Conservation (phyloP, 495 filamentous ascomycete genomes). For the Aspergillus coremiiformis region DNA sequence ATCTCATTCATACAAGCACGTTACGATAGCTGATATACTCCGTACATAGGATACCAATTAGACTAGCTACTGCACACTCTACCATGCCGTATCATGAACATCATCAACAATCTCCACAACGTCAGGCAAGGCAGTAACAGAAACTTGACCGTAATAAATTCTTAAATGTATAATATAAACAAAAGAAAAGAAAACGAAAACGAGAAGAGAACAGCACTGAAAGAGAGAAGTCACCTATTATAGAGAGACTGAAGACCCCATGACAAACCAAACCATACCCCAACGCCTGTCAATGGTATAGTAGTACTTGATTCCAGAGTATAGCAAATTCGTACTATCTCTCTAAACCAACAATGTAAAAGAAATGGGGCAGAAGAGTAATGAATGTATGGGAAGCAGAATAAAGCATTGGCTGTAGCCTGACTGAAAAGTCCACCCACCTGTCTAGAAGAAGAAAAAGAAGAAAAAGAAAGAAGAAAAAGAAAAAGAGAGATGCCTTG, state of each 20-base stretch:
- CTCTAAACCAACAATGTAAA: neutral
- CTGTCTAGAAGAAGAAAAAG: neutral
- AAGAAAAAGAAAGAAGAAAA: neutral
- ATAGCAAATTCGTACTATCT: neutral
- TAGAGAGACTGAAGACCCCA: neutral
- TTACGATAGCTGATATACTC: no score
- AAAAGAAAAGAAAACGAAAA: neutral
- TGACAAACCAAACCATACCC: neutral
- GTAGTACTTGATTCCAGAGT: neutral
- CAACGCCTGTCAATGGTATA: slow-evolving; percentile 1
- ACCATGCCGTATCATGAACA: no score
- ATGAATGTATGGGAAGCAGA: neutral
- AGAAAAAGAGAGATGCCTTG: neutral
- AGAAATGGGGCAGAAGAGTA: neutral
- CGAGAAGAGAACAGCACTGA: neutral
- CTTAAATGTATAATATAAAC: neutral
- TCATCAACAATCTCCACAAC: no score
- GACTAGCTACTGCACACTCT: no score
- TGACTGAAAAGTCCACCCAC: neutral
- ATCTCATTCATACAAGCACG: no score
- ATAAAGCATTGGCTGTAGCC: neutral
- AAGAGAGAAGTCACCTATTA: neutral
- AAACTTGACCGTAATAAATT: neutral
- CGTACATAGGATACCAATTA: no score
- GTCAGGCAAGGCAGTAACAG: no score